Evolutionary conservation across 192 early-diverging fungal genomes (phyloP), one percentile per base, ranked within the genome.

Genomic region (Linderina pennispora): DNA sequence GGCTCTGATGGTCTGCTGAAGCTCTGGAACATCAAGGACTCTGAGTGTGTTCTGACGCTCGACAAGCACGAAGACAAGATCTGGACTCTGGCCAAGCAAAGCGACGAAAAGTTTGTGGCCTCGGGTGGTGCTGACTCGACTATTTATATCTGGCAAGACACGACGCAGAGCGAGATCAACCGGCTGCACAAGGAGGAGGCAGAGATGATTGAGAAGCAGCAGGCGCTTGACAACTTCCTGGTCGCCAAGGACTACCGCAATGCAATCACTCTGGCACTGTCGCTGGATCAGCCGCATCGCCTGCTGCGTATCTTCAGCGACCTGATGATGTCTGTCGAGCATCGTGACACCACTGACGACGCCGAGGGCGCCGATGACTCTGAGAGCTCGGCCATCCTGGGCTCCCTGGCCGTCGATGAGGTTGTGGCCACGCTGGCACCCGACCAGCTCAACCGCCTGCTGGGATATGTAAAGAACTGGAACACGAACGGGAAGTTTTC

Each of bases 1-100:
- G 93, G 90, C 8, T 88, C 89, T 0, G 97, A 99, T 52, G 94
- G 93, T 14, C 77, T 99, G 33, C 69, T 97, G 39, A 99, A 99
- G 68, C 62, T 99, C 21, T 99, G 97, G 97, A 94, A 83, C 18
- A 89, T 94, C 55, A 88, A 89, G 39, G 85, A 77, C 15, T 84
- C 85, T 33, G 89, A 92, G 51, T 99, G 97, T 65, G 87, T 88
- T 9, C 58, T 68, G 3, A 99, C 94, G 5, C 65, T 97, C 19
- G 97, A 99, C 62, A 86, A 87, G 39, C 93, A 97, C 54, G 90
- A 93, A 17, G 91, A 94, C 62, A 92, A 91, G 64, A 81, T 98
- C 16, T 99, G 97, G 97, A 84, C 89, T 0, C 62, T 98, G 40
- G 78, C 89, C 25, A 79, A 88, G 32, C 75, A 81, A 36, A 85